These are phyloP conservation scores for Abortiporus biennis DNA, from an alignment of 1,284 basidiomycete genomes.

Conservation along the genomic window DNA sequence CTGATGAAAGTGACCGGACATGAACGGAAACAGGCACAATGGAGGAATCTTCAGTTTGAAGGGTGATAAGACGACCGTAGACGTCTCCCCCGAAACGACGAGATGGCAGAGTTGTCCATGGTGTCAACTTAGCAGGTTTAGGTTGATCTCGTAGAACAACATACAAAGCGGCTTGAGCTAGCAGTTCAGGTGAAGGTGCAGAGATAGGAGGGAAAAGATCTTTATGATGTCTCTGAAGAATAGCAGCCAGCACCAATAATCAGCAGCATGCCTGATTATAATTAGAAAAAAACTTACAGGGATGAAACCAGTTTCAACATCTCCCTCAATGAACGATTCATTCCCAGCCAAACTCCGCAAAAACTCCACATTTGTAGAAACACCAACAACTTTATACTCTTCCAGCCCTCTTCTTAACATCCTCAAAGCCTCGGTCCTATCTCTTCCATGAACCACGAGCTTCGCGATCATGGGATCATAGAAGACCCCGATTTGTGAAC, in stretches of 20 bases:
- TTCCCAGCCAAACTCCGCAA: constrained; percentile 75
- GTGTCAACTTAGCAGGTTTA: constrained; percentile 30
- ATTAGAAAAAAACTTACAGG: constrained; percentile 38
- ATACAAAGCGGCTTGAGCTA: constrained; percentile 78
- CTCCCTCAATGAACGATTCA: constrained; percentile 69
- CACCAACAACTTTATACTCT: constrained; percentile 88
- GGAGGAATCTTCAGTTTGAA: constrained; percentile 46
- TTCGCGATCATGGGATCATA: constrained; percentile 96
- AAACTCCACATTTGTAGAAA: constrained; percentile 90
- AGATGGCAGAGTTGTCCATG: constrained; percentile 66
- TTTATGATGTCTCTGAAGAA: constrained; percentile 65
- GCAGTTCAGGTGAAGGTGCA: constrained; percentile 51
- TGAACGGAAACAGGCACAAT: constrained; percentile 34
- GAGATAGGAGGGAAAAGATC: constrained; percentile 66
- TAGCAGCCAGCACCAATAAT: background rate
- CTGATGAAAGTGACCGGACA: constrained; percentile 36
- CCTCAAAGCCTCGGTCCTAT: constrained; percentile 82
- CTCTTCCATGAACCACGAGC: constrained; percentile 85
- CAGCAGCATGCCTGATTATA: background rate
- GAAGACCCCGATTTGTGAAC: constrained; percentile 86
- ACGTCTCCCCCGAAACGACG: constrained; percentile 74
- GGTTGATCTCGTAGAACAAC: constrained; percentile 63
- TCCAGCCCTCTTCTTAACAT: constrained; percentile 77
- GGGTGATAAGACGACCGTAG: constrained; percentile 51
- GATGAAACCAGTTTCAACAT: constrained; percentile 93